Evolutionary conservation across 2,329 filamentous ascomycete species (phyloP).

Genomic region (Ramichloridium luteum): DNA sequence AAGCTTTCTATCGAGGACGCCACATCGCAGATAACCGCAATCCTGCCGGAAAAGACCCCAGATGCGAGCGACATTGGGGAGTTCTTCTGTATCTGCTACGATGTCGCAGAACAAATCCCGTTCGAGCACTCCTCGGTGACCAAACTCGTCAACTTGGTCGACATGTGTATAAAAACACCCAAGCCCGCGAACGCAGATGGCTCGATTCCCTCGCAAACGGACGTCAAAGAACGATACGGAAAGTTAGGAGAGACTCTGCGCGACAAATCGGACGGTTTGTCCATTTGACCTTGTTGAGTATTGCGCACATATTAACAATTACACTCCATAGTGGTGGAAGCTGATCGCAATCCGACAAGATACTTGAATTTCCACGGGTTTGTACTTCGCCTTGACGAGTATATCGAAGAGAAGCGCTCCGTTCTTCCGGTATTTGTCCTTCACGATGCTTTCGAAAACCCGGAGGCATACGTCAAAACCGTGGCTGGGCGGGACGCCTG

Average conservation of each 20-base stretch:
- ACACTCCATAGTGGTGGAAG: slow-evolving; percentile 1
- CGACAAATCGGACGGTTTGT: slow-evolving; percentile 3
- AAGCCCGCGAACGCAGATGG: not conserved
- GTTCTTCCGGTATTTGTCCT: not conserved
- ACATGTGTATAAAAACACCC: not conserved
- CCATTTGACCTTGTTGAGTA: not conserved
- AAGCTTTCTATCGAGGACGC: slow-evolving; percentile 2
- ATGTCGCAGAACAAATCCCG: slow-evolving; percentile 4
- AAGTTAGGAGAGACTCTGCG: slow-evolving; percentile 2
- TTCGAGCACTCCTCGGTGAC: slow-evolving; percentile 3
- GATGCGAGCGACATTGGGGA: slow-evolving; percentile 1
- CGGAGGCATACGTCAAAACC: not conserved
- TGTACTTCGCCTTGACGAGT: not conserved
- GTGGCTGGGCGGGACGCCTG: slow-evolving; percentile 1
- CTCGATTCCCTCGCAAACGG: not conserved
- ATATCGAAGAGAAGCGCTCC: not conserved
- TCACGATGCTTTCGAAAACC: slow-evolving; percentile 1
- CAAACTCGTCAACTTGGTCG: slow-evolving; percentile 1
- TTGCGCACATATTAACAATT: not conserved
- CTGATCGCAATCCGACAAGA: not conserved
- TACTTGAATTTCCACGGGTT: slow-evolving; percentile 4
- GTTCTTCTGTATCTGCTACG: slow-evolving; percentile 4
- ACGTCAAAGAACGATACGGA: not conserved
- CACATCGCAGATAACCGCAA: not conserved
- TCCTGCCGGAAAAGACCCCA: not conserved